Evolutionary conservation across 495 filamentous ascomycete species (phyloP).

Genomic region (Neurospora cerealis): DNA sequence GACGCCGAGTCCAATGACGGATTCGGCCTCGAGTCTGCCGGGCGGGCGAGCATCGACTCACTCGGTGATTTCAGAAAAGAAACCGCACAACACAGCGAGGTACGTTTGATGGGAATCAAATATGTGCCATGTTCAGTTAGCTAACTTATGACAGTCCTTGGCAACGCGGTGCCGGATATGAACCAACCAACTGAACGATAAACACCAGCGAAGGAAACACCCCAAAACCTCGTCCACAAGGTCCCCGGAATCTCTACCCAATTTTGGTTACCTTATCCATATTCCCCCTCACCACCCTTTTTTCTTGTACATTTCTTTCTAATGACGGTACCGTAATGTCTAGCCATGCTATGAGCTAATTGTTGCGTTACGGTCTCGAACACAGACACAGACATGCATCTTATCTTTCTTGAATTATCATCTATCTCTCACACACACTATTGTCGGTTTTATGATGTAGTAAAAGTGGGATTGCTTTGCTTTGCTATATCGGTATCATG

Average conservation of each 20-base stretch:
- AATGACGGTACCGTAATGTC: neutral
- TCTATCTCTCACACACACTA: neutral
- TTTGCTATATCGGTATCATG: neutral
- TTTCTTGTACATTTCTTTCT: neutral
- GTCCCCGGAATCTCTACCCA: neutral
- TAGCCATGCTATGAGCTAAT: neutral
- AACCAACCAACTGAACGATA: constrained; percentile 11
- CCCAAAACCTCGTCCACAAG: neutral
- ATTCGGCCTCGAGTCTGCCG: constrained; percentile 8
- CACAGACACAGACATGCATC: neutral
- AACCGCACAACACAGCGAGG: constrained; percentile 29
- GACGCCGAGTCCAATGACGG: constrained; percentile 14
- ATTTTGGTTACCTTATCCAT: neutral
- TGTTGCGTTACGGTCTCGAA: neutral
- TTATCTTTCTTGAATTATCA: neutral
- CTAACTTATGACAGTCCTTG: constrained; percentile 29
- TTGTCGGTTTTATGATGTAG: neutral
- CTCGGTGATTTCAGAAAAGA: constrained; percentile 14
- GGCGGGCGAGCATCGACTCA: constrained; percentile 5
- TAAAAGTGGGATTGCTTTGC: neutral
- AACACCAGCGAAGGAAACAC: neutral
- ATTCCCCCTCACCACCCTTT: neutral
- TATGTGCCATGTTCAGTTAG: constrained; percentile 10
- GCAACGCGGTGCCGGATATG: constrained; percentile 48
- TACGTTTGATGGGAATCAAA: constrained; percentile 16